Conservation (phyloP, 148 eudicot genomes). For the Chenopodium quinoa region DNA sequence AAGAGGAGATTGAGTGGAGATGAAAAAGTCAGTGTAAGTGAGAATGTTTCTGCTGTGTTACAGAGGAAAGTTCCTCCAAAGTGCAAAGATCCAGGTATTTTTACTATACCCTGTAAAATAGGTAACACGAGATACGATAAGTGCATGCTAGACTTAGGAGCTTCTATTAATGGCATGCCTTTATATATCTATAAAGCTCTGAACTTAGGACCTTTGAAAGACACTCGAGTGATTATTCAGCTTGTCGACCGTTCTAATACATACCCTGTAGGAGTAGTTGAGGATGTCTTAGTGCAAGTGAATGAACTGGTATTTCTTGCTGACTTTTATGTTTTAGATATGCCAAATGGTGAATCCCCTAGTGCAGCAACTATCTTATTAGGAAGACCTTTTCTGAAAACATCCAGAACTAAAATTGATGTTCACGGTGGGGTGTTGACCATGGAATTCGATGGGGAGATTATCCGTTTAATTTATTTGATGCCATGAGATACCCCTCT, state of each 20-base stretch:
- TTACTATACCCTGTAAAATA: background rate
- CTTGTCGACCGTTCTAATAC: background rate
- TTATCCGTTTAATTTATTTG: no score
- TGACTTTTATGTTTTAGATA: background rate
- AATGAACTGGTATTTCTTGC: no score
- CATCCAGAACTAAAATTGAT: background rate
- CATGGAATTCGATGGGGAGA: no score
- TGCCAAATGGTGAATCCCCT: background rate
- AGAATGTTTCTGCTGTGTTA: constrained; percentile 6
- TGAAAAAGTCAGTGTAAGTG: constrained; percentile 9
- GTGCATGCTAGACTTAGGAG: constrained; percentile 1
- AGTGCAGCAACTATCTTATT: background rate
- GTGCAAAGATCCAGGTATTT: constrained; percentile 13
- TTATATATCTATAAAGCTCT: background rate
- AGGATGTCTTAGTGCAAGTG: background rate
- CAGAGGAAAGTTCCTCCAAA: constrained; percentile 17
- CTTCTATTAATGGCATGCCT: constrained; percentile 11
- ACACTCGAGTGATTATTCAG: background rate
- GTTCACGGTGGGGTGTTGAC: no score
- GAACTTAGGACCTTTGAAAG: background rate
- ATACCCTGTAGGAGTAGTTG: background rate
- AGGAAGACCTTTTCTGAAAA: constrained; percentile 4
- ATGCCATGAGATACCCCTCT: no score
- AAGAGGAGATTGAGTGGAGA: constrained; percentile 4
- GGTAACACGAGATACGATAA: background rate